Percentiles rank a stretch among this genome's conserved stretches.
These are phyloP conservation scores for Aspergillus sp. DNA, from an alignment of 2,329 filamentous ascomycete species.

Conservation along the genomic window DNA sequence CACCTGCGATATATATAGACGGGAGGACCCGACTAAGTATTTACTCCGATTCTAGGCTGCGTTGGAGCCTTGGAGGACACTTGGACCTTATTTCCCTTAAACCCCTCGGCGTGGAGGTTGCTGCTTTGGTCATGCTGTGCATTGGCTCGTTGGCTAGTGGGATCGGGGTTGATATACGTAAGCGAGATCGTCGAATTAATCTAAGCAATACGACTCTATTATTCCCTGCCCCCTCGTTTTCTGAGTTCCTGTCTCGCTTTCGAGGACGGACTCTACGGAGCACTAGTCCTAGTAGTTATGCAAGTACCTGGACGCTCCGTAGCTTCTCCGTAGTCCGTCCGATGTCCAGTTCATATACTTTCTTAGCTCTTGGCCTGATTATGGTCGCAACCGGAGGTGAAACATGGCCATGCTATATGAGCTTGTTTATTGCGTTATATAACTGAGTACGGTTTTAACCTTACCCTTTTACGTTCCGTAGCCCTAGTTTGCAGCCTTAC, in stretches of 20 bases:
- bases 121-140: constrained; percentile 15
- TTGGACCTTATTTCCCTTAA: not conserved
- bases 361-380: not conserved
- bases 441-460: not conserved
- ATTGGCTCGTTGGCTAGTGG: constrained; percentile 12
- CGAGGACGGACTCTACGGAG: not conserved
- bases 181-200: constrained; percentile 11
- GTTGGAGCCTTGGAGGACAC: not conserved
- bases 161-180: constrained; percentile 17
- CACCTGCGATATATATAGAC: not conserved
- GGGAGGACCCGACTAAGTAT: not conserved
- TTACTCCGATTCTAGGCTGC: not conserved
- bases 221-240: not conserved
- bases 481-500: not conserved
- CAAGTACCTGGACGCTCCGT: not conserved
- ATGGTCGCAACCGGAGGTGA: not conserved
- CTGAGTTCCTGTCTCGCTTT: no score
- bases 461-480: not conserved
- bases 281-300: not conserved
- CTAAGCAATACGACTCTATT: constrained; percentile 1
- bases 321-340: not conserved
- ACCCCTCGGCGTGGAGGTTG: constrained; percentile 15
- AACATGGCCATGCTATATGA: not conserved
- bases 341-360: not conserved
- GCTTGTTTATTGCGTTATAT: not conserved